A percentile compares a stretch with the other conserved stretches of the same genome.
These are phyloP conservation scores for Torulaspora globosa DNA, from an alignment of 1,139 yeast species.

Conservation along the genomic window DNA sequence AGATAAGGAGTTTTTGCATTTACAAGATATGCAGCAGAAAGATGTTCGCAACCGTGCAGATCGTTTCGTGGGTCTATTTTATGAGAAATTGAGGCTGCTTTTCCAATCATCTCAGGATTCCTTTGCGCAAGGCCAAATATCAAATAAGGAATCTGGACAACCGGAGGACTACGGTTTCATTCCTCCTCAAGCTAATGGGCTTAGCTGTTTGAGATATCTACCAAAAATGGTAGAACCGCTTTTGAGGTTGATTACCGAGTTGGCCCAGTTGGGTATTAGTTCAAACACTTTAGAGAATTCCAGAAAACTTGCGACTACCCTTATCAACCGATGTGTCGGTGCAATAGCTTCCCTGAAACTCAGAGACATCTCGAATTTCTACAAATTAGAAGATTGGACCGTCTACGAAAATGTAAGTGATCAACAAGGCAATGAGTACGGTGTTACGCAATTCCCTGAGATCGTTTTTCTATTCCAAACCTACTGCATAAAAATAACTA, in stretches of 20 bases:
- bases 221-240: slow-evolving; percentile 42
- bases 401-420: slow-evolving; percentile 26
- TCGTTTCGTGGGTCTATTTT: slow-evolving; percentile 37
- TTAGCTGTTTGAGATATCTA: slow-evolving; percentile 50
- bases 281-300: slow-evolving; percentile 40
- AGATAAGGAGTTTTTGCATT: slow-evolving; percentile 32
- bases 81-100: slow-evolving; percentile 38
- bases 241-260: slow-evolving; percentile 41
- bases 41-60: slow-evolving; percentile 40
- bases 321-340: slow-evolving; percentile 43
- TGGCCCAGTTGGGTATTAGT: slow-evolving; percentile 44
- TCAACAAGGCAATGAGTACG: slow-evolving; percentile 24
- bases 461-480: slow-evolving; percentile 43
- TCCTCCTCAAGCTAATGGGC: slow-evolving; percentile 58
- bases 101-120: slow-evolving; percentile 39
- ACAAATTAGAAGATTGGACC: slow-evolving; percentile 45
- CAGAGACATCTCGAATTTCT: slow-evolving; percentile 45
- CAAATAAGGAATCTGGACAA: slow-evolving; percentile 27
- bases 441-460: slow-evolving; percentile 48
- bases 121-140: slow-evolving; percentile 19
- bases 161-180: slow-evolving; percentile 48
- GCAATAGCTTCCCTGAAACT: slow-evolving; percentile 50
- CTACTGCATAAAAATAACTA: slow-evolving; percentile 39
- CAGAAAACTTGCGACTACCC: slow-evolving; percentile 38
- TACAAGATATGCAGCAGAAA: slow-evolving; percentile 40